Percentiles rank a stretch among this genome's conserved stretches.
phyloP scores from a whole-genome alignment of 148 eudicot genomes.

The Persicaria maculosa region DNA sequence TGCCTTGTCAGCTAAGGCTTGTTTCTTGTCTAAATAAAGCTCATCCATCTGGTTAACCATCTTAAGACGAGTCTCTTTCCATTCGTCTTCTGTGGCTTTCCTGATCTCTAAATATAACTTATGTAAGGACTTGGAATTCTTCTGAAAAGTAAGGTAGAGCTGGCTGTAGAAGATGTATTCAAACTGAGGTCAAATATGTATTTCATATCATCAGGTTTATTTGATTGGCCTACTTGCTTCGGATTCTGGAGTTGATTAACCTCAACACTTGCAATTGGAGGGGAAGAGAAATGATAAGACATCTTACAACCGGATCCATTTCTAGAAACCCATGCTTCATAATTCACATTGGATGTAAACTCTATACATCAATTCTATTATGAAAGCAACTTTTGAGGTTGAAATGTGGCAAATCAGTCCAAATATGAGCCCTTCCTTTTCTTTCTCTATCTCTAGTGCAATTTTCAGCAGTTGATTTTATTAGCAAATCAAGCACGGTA shows the following conservation, averaged over 20 bases:
- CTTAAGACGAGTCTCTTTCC: constrained; percentile 44
- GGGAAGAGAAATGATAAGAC: not conserved
- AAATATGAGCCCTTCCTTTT: not conserved
- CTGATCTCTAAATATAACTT: constrained; percentile 46
- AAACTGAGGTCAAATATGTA: constrained; percentile 62
- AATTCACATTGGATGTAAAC: not conserved
- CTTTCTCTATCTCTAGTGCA: no score
- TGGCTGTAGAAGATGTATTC: constrained; percentile 80
- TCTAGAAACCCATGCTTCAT: not conserved
- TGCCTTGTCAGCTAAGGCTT: constrained; percentile 32
- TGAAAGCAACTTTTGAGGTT: not conserved
- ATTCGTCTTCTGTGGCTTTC: constrained; percentile 54
- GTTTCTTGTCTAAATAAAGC: constrained; percentile 42
- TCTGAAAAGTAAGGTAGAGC: constrained; percentile 65
- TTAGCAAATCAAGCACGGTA: no score
- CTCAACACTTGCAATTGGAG: constrained; percentile 28
- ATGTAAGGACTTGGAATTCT: constrained; percentile 34
- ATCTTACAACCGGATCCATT: not conserved
- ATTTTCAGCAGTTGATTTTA: no score
- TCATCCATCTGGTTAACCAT: constrained; percentile 39
- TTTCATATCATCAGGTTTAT: constrained; percentile 43
- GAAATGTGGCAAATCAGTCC: not conserved
- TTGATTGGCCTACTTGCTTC: constrained; percentile 23
- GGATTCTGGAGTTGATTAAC: constrained; percentile 23
- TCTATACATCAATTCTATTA: not conserved